phyloP scores from a whole-genome alignment of 2,329 filamentous ascomycete genomes.

The Eutypa lata region DNA sequence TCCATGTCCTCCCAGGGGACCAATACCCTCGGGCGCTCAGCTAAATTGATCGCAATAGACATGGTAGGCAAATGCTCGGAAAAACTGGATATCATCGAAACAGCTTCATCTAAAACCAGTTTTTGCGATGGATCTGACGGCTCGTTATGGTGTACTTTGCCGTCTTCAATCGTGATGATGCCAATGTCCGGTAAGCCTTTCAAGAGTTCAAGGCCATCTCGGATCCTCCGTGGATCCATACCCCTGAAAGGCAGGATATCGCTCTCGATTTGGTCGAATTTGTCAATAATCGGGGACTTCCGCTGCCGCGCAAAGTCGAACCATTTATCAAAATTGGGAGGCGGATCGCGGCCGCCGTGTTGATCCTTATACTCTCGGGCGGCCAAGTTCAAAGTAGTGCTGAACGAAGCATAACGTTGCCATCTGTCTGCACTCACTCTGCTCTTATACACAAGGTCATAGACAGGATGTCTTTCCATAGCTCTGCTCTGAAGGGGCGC shows the following conservation, averaged over 20 bases:
- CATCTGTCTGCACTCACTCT: slow-evolving; percentile 47
- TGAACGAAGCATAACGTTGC: slow-evolving; percentile 44
- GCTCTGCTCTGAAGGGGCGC: slow-evolving; percentile 28
- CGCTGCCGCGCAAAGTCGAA: slow-evolving; percentile 71
- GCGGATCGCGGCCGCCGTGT: slow-evolving; percentile 65
- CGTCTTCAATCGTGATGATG: slow-evolving; percentile 59
- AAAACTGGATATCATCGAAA: slow-evolving; percentile 70
- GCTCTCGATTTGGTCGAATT: slow-evolving; percentile 75
- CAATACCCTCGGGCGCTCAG: slow-evolving; percentile 71
- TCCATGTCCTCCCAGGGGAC: slow-evolving; percentile 64
- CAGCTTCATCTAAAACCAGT: slow-evolving; percentile 40
- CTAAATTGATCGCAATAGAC: slow-evolving; percentile 79
- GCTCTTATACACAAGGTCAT: slow-evolving; percentile 46
- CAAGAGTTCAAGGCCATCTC: slow-evolving; percentile 50
- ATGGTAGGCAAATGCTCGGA: slow-evolving; percentile 74
- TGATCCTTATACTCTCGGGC: slow-evolving; percentile 48
- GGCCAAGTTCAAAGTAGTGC: slow-evolving; percentile 44
- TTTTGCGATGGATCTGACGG: slow-evolving; percentile 29
- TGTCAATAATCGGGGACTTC: slow-evolving; percentile 70
- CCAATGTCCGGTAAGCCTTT: slow-evolving; percentile 41
- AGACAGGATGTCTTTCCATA: slow-evolving; percentile 41
- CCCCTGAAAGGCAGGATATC: slow-evolving; percentile 77
- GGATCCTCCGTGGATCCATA: slow-evolving; percentile 63
- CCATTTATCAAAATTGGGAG: slow-evolving; percentile 82
- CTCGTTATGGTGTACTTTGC: slow-evolving; percentile 48